phyloP scores from a whole-genome alignment of 2,329 filamentous ascomycete genomes.

The Trichoderma atrobrunneum region DNA sequence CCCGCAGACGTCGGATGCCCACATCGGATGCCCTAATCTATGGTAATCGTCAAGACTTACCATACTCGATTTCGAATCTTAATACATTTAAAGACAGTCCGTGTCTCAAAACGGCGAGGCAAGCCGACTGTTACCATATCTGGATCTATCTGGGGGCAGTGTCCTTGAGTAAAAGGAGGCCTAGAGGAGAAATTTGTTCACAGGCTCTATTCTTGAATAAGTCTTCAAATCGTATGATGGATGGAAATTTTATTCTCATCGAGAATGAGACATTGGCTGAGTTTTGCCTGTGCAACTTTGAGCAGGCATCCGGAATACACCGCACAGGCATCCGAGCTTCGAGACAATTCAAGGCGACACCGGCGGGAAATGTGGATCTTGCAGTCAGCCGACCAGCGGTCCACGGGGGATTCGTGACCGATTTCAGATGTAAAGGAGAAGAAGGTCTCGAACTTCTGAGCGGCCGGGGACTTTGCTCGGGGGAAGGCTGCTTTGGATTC shows the following conservation, averaged over 20 bases:
- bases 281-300: not conserved
- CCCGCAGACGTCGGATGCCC: not conserved
- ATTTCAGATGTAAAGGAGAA: not conserved
- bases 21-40: not conserved
- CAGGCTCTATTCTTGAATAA: not conserved
- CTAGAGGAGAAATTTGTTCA: not conserved
- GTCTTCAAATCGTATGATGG: not conserved
- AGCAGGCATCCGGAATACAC: not conserved
- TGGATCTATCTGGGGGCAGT: not conserved
- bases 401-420: not conserved
- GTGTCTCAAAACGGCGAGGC: not conserved
- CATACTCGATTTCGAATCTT: too few relatives aligned
- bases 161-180: not conserved
- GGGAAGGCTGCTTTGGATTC: not conserved
- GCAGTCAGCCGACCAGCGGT: constrained; percentile 10
- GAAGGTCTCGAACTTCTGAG: constrained; percentile 6
- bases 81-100: not conserved
- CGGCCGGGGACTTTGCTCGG: not conserved
- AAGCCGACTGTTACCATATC: not conserved
- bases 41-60: not conserved
- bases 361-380: constrained; percentile 15
- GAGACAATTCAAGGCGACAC: constrained; percentile 12
- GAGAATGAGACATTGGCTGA: too few relatives aligned
- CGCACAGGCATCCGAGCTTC: not conserved
- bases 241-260: not conserved